Evolutionary conservation across 2,329 filamentous ascomycete species (phyloP).

Genomic region (Pleochaeta shiraiana): DNA sequence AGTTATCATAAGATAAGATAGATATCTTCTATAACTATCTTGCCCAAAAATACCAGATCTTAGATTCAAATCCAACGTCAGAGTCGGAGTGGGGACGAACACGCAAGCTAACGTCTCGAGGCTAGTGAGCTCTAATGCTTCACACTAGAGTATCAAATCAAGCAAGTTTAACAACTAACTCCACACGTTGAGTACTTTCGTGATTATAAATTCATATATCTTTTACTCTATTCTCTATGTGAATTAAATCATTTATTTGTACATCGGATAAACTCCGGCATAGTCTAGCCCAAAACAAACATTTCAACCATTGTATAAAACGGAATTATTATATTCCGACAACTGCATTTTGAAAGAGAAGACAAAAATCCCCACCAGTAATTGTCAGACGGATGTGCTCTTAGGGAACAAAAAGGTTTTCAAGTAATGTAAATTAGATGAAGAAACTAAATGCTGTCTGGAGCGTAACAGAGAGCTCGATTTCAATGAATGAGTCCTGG

Average conservation of each 20-base stretch:
- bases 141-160: neutral
- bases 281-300: no score
- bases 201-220: no score
- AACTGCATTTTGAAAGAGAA: neutral
- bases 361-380: neutral
- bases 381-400: neutral
- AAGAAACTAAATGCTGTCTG: neutral
- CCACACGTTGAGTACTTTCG: no score
- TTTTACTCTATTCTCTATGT: no score
- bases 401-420: no score
- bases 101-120: neutral
- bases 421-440: neutral
- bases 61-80: neutral
- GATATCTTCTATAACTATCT: no score
- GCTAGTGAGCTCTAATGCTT: neutral
- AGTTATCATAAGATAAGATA: no score
- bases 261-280: no score
- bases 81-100: neutral
- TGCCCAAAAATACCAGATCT: neutral
- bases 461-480: neutral
- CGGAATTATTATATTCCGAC: no score
- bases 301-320: no score
- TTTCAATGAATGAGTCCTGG: neutral
- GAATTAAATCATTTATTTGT: no score
- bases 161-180: no score